phyloP scores from a whole-genome alignment of 805 yeast species.

The Lachancea kluyveri region DNA sequence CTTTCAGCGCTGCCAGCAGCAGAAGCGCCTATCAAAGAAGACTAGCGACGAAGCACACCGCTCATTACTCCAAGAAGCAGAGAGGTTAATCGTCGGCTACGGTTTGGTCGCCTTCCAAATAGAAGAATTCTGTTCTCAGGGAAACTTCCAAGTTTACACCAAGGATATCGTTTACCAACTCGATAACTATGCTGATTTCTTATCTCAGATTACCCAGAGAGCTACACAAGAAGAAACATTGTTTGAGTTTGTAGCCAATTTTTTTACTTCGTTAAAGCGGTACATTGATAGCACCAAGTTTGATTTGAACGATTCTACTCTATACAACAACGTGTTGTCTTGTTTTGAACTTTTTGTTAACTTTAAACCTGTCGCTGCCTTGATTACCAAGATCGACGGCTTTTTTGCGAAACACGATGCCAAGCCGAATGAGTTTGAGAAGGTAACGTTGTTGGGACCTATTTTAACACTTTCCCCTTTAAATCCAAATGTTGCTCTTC shows the following conservation, averaged over 20 bases:
- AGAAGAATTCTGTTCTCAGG: slow-evolving; percentile 41
- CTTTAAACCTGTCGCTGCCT: slow-evolving; percentile 55
- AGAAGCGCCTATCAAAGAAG: slow-evolving; percentile 40
- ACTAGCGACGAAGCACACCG: slow-evolving; percentile 34
- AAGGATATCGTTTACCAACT: slow-evolving; percentile 26
- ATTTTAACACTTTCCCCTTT: slow-evolving; percentile 71
- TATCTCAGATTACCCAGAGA: slow-evolving; percentile 49
- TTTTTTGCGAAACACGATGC: slow-evolving; percentile 42
- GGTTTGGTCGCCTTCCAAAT: slow-evolving; percentile 65
- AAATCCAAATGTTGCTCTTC: slow-evolving; percentile 42
- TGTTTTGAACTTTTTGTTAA: slow-evolving; percentile 52
- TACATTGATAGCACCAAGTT: slow-evolving; percentile 28
- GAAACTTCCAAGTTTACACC: slow-evolving; percentile 19
- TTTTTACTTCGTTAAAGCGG: slow-evolving; percentile 32
- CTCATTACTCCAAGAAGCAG: slow-evolving; percentile 40
- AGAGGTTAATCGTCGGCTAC: slow-evolving; percentile 40
- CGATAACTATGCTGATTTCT: slow-evolving; percentile 37
- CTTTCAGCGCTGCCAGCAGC: slow-evolving; percentile 25
- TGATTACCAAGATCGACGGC: slow-evolving; percentile 50
- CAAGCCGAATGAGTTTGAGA: slow-evolving; percentile 50
- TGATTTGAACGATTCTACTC: slow-evolving; percentile 42
- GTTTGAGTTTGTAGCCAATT: slow-evolving; percentile 49
- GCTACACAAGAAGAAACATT: slow-evolving; percentile 63
- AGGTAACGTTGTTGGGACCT: slow-evolving; percentile 68
- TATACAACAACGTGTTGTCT: slow-evolving; percentile 47